Evolutionary conservation across 768 basidiomycete species (phyloP), one percentile per base, ranked within the genome.

Genomic region (Agaricus bisporus): DNA sequence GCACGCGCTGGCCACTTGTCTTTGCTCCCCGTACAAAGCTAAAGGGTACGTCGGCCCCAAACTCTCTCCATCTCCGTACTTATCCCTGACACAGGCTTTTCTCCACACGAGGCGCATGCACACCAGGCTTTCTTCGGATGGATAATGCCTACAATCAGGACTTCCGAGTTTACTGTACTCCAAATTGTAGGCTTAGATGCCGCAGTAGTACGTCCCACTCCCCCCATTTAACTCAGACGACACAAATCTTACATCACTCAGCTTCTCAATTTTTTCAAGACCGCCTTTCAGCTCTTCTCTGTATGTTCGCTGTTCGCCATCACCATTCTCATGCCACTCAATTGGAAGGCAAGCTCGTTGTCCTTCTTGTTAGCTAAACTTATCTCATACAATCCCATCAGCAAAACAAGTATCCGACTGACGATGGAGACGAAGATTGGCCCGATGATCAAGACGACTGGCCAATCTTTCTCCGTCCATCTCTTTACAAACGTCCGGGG

Each of bases 131-230:
- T 97, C 72, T 93, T 97, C 69, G 93, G 93, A 22, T 99, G 97
- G 95, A 89, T 99, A 49, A 70, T 95, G 60, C 95, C 95, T 1
- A 98, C 95, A 0, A 78, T 98, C 41, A 74, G 79, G 54, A 93
- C 87, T 0, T 94, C 91, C 42, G 95, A 99, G 65, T 94, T 91
- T 56, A 88, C 92, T 0, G 83, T 99, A 3, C 75, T 99, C 2
- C 94, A 98, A 68, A 95, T 97, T 47, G 95, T 99, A 11, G 95
- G 95, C 0, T 72, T 99, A 39, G 95, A 99, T 68, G 95, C 95
- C 39, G 95, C 93, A 2, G 97, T 98, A 61, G 92, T 93, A 64
- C 62, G 91, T 76, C 12, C 41, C 9, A 29, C 48, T 17, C 12
- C 7, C 42, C 5, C 43, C 25, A 32, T 41, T 41, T n/a, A n/a